Base-by-base conservation (phyloP, 805 yeast genomes). In the Starmera dryadoides region DNA sequence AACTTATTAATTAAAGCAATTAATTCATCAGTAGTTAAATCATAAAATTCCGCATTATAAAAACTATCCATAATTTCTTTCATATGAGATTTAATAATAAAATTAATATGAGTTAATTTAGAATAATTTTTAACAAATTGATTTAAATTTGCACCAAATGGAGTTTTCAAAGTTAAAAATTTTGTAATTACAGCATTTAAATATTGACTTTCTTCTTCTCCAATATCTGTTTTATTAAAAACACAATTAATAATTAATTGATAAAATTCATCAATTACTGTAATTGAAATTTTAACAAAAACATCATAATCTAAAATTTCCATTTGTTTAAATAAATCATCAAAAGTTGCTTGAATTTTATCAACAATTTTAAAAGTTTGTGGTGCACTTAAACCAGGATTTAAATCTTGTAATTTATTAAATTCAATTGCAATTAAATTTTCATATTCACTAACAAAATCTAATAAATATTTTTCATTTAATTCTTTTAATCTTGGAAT, bases 401-500 rank as follows among this genome's bases (percentile, higher is more conserved):
- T 42, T 12, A 54, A 25, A 2, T 43, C 46, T n/a, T 42, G 34
- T 35, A 54, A 34, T n/a, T 38, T 20, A 3, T 26, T 6, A 23
- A 31, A 48, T 4, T 14, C 10, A 6, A 31, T 16, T 12, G 25
- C 35, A 4, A 54, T 44, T 5, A 32, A 33, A 1, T 15, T 6
- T 23, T 53, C 52, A 23, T 41, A 42, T 4, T 19, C 6, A 15
- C 35, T 34, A 14, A 50, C 42, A 15, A 41, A 37, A 9, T 37
- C 33, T 18, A 43, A 25, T 8, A 54, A 30, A 17, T 48, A 35
- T 3, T 40, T 20, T 8, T 53, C 49, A 69, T 69, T 26, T 66
- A 71, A 50, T 64, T 75, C 77, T 56, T 62, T 38, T 66, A 73
- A 45, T 67, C 49, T 34, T 2, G 44, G 43, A 10, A 47, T 35